Evolutionary conservation across 345 rosid species (phyloP).

Genomic region (Syzygium aromaticum): DNA sequence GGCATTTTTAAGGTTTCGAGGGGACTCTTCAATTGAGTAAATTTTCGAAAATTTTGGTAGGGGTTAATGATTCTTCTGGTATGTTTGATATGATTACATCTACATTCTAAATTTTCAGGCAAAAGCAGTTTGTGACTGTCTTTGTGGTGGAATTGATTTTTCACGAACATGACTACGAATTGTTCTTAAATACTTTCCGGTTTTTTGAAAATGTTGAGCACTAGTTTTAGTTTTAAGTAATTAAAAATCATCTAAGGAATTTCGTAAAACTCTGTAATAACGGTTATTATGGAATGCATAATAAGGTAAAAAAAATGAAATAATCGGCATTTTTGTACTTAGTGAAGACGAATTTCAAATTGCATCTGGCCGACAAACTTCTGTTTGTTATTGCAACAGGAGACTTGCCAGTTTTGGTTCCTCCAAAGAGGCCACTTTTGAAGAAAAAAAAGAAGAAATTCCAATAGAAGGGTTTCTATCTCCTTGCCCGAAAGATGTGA

Average conservation of each 20-base stretch:
- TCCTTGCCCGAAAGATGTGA: neutral
- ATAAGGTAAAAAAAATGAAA: neutral
- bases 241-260: neutral
- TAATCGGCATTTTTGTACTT: neutral
- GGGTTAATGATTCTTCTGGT: neutral
- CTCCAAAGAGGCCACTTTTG: too few relatives aligned
- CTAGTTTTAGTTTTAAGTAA: neutral
- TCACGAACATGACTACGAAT: neutral
- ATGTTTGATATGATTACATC: neutral
- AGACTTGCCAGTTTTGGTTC: neutral
- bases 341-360: neutral
- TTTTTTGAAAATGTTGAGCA: too few relatives aligned
- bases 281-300: too few relatives aligned
- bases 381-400: neutral
- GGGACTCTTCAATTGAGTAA: neutral
- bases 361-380: neutral
- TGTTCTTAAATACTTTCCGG: neutral
- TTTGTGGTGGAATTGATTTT: too few relatives aligned
- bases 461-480: neutral
- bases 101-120: neutral
- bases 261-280: neutral
- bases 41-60: neutral
- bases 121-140: neutral
- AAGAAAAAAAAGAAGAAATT: neutral
- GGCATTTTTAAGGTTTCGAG: neutral